Evolutionary conservation across 2,329 filamentous ascomycete genomes (phyloP).

Genomic region (Colletotrichum magnum): DNA sequence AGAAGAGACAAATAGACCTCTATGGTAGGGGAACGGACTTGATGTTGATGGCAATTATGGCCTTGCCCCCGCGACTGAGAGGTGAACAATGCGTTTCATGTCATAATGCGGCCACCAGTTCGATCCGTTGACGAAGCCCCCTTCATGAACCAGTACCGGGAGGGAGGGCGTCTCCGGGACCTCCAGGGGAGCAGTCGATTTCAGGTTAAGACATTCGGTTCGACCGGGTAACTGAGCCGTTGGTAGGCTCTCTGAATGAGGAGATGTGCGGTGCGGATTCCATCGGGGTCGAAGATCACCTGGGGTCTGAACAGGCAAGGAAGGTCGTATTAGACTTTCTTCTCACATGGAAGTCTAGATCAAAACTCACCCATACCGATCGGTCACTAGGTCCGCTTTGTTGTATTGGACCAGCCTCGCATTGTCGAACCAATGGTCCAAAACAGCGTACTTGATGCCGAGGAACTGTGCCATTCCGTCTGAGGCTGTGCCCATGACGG

Average conservation of each 20-base stretch:
- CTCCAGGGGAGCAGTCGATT: constrained; percentile 56
- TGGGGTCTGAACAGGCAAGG: constrained; percentile 47
- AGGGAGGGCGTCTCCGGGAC: constrained; percentile 51
- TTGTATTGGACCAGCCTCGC: constrained; percentile 34
- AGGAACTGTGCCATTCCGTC: constrained; percentile 43
- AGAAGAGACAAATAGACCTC: fast-evolving
- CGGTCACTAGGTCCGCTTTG: constrained; percentile 47
- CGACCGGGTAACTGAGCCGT: constrained; percentile 52
- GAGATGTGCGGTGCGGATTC: constrained; percentile 60
- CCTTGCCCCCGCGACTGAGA: constrained; percentile 58
- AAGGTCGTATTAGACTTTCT: background rate
- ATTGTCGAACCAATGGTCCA: constrained; percentile 42
- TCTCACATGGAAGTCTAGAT: background rate
- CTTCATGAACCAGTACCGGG: constrained; percentile 65
- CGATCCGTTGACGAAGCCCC: constrained; percentile 63
- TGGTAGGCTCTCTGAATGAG: constrained; percentile 62
- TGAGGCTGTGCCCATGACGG: background rate
- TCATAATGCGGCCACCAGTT: constrained; percentile 68
- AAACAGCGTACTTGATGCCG: constrained; percentile 44
- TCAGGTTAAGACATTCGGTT: constrained; percentile 65
- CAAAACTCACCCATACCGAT: constrained; percentile 50
- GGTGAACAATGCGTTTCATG: constrained; percentile 57
- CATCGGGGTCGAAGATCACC: constrained; percentile 55
- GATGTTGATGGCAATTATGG: constrained; percentile 61
- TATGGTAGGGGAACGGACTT: constrained; percentile 51